phyloP scores from a whole-genome alignment of 257 asterid genomes.

The Petrea volubilis region DNA sequence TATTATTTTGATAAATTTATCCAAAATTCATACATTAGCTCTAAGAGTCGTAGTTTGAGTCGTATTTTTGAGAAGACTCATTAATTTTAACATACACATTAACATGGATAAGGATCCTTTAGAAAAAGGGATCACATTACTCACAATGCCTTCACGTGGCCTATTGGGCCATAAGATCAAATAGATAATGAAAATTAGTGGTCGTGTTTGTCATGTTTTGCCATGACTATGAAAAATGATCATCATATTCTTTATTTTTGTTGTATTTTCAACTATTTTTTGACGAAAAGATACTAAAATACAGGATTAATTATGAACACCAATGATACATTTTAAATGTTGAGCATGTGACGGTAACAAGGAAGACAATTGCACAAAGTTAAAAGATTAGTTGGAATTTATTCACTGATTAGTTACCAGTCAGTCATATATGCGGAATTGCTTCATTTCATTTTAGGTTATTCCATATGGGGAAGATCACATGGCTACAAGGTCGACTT shows the following conservation, averaged over 20 bases:
- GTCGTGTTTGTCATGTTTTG: neutral
- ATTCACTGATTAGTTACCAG: no score
- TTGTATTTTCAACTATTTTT: neutral
- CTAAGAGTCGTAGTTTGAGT: no score
- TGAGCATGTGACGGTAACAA: neutral
- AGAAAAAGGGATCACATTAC: no score
- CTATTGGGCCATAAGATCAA: neutral
- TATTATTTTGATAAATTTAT: no score
- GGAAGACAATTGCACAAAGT: neutral
- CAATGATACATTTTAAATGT: neutral
- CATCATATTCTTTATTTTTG: neutral
- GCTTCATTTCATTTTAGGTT: neutral
- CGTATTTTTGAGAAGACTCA: neutral
- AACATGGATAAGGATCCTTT: neutral
- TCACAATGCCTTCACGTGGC: no score
- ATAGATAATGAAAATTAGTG: neutral
- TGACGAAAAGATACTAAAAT: no score
- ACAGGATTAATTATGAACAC: no score
- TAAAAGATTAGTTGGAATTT: constrained; percentile 1
- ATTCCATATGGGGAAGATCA: neutral
- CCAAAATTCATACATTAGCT: no score
- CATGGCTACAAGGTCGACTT: neutral
- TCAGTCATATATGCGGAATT: neutral
- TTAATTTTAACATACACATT: neutral
- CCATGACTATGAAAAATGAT: neutral